Evolutionary conservation across 1,284 basidiomycete species (phyloP), one percentile per base, ranked within the genome.

Genomic region (Cutaneotrichosporon mucoides): DNA sequence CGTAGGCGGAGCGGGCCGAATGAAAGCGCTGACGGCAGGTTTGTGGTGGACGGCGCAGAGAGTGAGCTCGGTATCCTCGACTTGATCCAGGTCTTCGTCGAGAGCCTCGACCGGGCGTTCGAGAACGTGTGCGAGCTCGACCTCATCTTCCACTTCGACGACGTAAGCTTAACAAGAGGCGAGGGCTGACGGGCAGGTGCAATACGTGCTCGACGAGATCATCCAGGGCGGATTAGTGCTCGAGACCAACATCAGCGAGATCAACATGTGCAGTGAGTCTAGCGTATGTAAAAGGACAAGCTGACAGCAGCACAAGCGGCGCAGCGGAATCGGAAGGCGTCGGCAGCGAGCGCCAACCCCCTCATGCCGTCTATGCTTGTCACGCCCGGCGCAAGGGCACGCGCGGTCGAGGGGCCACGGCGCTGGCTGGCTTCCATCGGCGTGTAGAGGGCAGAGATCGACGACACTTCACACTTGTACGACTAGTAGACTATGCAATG

Each of bases 121-220:
- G 93, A 97, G 80, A 98, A 98, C 71, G 96, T 99, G 0, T 99
- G 96, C 80, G 96, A 99, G 79, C 82, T 99, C 48, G 96, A 99
- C 76, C 83, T 99, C 34, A 95, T 99, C 59, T 99, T 99, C 77
- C 92, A 98, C 79, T 99, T 97, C 71, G 95, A 99, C 76, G 91
- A 98, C 82, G 94, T 92, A 62, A 44, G 82, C 70, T 43, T 24
- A 24, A 24, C 24, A 24, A 24, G 16, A 16, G 46, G 35, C 4
- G 13, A 36, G 15, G 1, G n/a, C 44, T 60, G 49, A 52, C 49
- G 11, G 1, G 13, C 69, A 92, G 90, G 92, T 92, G 6, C 93
- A 99, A 72, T 89, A 95, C 66, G 92, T 98, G 51, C 84, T 99
- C 48, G 84, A 88, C 40, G 95, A 99, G 78, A 88, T 99, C 51